Base-by-base conservation (phyloP, 2,329 filamentous ascomycete species). In the Botrytis galanthina region DNA sequence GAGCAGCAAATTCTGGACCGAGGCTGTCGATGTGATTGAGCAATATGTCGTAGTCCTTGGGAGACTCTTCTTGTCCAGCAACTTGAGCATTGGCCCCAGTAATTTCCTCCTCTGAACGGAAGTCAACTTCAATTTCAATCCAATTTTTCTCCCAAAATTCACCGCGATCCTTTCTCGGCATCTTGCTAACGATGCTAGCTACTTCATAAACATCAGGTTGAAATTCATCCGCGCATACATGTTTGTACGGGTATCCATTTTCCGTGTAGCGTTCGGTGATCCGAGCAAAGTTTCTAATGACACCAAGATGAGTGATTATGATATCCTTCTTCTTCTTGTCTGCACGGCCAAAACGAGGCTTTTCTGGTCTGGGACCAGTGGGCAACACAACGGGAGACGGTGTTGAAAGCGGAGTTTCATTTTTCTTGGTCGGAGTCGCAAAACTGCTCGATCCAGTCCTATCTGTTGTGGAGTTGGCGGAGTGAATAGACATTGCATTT, bases 41-140 rank as follows among this genome's bases (percentile, higher is more conserved):
- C 26, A 78, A 42, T 8, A 51, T 70, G 16, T 71, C 29, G 44
- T 62, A 51, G 12, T 71, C 32, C 42, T 71, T 60, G 10, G 44
- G 14, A 61, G 22, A 20, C 3, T 70, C 29, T 29, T 68, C 59
- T 20, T 51, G 42, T 35, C 71, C 35, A 12, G 74, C 39, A 8
- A 39, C 51, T 26, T 32, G 42, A 29, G 35, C 61, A 9, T 64
- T 42, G 44, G 20, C 22, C 32, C 63, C 54, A 20, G 64, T 32
- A 9, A 42, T 26, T 42, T 70, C 68, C n/a, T 51, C 71, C 32
- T 46, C 51, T 4, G 51, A 18, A 72, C 71, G 39, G n/a, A 75
- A 46, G 39, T 75, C 67, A 22, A 78, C 63, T n/a, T 69, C 39
- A 32, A 78, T 75, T n/a, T 77, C 75, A 61, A 78, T 61, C 64